These are phyloP conservation scores for Cynara cardunculus DNA, from an alignment of 129 eudicot species.

Conservation along the genomic window DNA sequence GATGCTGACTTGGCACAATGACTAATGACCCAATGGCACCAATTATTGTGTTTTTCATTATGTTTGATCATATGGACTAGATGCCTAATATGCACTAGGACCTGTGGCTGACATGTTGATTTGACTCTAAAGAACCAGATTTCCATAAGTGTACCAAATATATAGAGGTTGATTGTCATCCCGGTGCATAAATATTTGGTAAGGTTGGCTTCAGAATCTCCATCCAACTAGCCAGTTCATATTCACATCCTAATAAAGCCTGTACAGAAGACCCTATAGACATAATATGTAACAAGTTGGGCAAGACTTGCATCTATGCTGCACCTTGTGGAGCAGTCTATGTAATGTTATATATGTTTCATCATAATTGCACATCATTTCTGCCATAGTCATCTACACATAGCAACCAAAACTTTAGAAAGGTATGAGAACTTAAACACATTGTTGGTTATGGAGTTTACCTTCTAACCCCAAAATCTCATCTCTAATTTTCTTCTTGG, in stretches of 20 bases:
- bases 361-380: not conserved
- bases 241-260: too few relatives aligned
- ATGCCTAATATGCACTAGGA: too few relatives aligned
- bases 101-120: too few relatives aligned
- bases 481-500: conserved; percentile 33
- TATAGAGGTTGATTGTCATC: too few relatives aligned
- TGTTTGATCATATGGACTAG: not conserved
- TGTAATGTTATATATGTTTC: not conserved
- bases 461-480: conserved; percentile 43
- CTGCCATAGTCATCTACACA: not conserved
- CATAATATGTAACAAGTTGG: too few relatives aligned
- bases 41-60: not conserved
- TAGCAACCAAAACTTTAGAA: not conserved
- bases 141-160: too few relatives aligned
- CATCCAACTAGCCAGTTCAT: too few relatives aligned
- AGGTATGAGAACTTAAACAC: not conserved
- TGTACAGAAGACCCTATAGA: too few relatives aligned
- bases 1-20: not conserved
- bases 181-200: too few relatives aligned
- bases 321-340: not conserved
- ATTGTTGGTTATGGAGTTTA: conserved; percentile 16
- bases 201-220: too few relatives aligned
- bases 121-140: too few relatives aligned
- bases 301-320: too few relatives aligned
- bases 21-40: not conserved